Conservation (phyloP, 306 rosid genomes). For the Macrotyloma uniflorum region DNA sequence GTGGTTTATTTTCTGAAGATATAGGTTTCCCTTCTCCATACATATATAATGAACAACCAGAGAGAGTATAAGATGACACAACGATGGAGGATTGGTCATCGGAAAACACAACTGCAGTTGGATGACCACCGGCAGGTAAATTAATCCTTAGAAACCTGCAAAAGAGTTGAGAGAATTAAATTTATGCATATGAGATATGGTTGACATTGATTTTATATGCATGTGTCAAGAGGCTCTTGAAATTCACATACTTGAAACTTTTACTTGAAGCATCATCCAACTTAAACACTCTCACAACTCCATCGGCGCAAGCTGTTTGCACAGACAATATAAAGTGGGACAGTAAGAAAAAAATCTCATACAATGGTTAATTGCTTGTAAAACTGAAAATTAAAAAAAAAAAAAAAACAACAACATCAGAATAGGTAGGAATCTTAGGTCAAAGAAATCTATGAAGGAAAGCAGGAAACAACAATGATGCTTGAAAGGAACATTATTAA, state of each 20-base stretch:
- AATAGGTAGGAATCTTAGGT: conserved; percentile 11
- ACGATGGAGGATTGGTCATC: conserved; percentile 75
- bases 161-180: conserved; percentile 39
- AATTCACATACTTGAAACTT: conserved; percentile 89
- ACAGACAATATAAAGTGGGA: conserved; percentile 31
- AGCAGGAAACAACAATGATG: conserved; percentile 18
- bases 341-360: conserved; percentile 5
- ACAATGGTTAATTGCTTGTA: conserved; percentile 4
- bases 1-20: conserved; percentile 58
- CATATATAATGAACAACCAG: conserved; percentile 83
- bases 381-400: conserved; percentile 26
- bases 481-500: background rate
- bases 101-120: conserved; percentile 71
- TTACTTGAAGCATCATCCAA: conserved; percentile 91
- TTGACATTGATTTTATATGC: conserved; percentile 25
- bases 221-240: conserved; percentile 24
- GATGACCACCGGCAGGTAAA: conserved; percentile 92
- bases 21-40: conserved; percentile 83
- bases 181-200: conserved; percentile 11
- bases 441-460: conserved; percentile 1
- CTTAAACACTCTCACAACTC: conserved; percentile 89
- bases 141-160: conserved; percentile 84
- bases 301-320: conserved; percentile 90
- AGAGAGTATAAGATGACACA: conserved; percentile 77
- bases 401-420: background rate